Conservation (phyloP, 495 filamentous ascomycete species). For the Parachaetomium inaequale region DNA sequence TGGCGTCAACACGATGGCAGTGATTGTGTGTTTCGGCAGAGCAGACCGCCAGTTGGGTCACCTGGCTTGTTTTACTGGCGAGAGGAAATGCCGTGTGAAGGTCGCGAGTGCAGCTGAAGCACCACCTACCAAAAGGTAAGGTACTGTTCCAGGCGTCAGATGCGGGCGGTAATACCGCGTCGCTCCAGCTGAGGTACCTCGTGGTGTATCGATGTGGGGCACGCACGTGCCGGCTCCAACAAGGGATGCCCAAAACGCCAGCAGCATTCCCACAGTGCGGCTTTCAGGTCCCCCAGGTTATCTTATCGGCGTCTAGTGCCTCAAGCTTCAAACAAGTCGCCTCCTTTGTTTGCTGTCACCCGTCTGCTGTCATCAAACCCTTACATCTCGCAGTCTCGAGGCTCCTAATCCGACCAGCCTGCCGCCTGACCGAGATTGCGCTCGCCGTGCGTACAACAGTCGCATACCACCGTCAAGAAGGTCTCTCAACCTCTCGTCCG, state of each 20-base stretch:
- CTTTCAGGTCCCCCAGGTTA: too few relatives aligned
- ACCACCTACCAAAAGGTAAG: background rate
- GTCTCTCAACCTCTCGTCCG: background rate
- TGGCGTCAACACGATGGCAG: background rate
- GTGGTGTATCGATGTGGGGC: background rate
- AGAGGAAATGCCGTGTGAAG: background rate
- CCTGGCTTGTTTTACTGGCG: background rate
- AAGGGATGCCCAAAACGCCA: too few relatives aligned
- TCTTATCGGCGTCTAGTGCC: too few relatives aligned
- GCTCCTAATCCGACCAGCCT: background rate
- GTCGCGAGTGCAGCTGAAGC: background rate
- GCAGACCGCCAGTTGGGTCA: background rate
- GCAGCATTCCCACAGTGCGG: too few relatives aligned
- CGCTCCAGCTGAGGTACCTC: background rate
- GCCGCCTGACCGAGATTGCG: background rate
- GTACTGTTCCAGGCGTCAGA: background rate
- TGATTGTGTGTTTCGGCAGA: background rate
- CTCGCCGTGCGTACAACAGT: background rate
- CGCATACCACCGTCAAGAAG: background rate
- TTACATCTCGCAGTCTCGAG: too few relatives aligned
- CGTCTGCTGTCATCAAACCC: background rate
- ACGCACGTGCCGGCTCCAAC: background rate
- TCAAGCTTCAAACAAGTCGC: background rate
- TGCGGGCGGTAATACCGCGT: background rate
- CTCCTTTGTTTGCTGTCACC: background rate